Base-by-base conservation (phyloP, 2,329 filamentous ascomycete genomes). In the Thielaviopsis musarum region DNA sequence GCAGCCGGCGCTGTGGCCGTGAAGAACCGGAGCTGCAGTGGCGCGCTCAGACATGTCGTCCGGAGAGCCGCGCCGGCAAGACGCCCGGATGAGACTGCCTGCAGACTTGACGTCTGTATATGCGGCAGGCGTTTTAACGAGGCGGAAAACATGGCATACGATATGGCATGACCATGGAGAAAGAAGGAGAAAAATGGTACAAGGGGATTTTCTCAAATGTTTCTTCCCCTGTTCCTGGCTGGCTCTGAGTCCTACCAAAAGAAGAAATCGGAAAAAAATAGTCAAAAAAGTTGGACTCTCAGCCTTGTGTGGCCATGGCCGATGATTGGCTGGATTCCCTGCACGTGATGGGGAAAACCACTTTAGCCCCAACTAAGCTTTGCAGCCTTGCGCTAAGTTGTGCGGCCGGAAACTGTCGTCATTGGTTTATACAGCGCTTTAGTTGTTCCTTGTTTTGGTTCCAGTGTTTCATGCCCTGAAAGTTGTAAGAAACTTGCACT, bases 321-420 rank as follows among this genome's bases (percentile, higher is more conserved):
- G 19, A 48, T 52, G 15, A 57, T 57, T 19, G 9, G 79, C 22
- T 78, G 89, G 22, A 84, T 26, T 22, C 52, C 48, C 38, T 30
- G 13, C 57, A 59, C 57, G 57, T 59, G 57, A 59, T 13, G 4
- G 10, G 12, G 12, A 49, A 49, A 19, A n/a, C 21, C 30, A 53
- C 56, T 54, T 54, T 58, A 58, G 30, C 49, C 34, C 19, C 30
- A 34, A 19, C 26, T 54, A 7, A 21, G 41, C 9, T 10, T 34
- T 21, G 28, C 49, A 54, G 59, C 59, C 54, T 60, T 53, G 58
- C 38, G 21, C 17, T 21, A 19, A 10, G 10, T 19, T 51, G 24
- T 49, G 26, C 34, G 17, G 22, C 21, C 19, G 12, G 41, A 49
- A 9, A 21, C 51, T 57, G 48, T 48, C 48, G 58, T 57, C 58